Evolutionary conservation across 805 yeast genomes (phyloP), one percentile per base, ranked within the genome.

Genomic region (Ogataea salicorniae): DNA sequence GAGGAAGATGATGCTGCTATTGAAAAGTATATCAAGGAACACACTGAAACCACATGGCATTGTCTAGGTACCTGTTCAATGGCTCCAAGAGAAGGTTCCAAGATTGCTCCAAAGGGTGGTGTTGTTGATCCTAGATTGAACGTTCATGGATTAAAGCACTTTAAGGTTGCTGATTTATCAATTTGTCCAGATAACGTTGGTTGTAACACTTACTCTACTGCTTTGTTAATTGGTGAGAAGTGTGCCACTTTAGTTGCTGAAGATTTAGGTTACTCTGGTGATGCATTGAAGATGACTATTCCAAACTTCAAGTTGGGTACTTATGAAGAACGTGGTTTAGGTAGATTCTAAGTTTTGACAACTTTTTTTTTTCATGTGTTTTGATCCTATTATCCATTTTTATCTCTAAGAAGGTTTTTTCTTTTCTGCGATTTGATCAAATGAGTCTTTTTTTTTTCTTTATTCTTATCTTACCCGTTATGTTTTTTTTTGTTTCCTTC

Each of bases 21-120:
- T 53, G 60, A 53, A 46, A 51, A 56, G 45, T 59, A 57, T 51
- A 55, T 59, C 53, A 55, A 48, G 45, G 63, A 59, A 50, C 63
- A 59, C 54, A 49, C 52, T 47, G 63, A 59, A 55, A 59, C 63
- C 43, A 59, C 63, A 37, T 59, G 63, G 63, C 63, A 59, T 50
- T 59, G 63, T 46, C 52, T 59, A 46, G 63, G 63, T 36, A 59
- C 63, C 41, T 52, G 57, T 48, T 58, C 63, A 34, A 59, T 59
- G 49, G 63, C 56, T 43, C 63, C 63, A 55, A 54, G 59, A 48
- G 62, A 58, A 42, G 63, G 63, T 39, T 46, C 45, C 54, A 59
- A 51, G 54, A 46, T 48, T 46, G 61, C 51, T 43, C 60, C 60
- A 44, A 43, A 46, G 45, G 63, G 63, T 34, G 63, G 63, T 58